These are phyloP conservation scores for Ogataea pini DNA, from an alignment of 805 yeast species.

Conservation along the genomic window DNA sequence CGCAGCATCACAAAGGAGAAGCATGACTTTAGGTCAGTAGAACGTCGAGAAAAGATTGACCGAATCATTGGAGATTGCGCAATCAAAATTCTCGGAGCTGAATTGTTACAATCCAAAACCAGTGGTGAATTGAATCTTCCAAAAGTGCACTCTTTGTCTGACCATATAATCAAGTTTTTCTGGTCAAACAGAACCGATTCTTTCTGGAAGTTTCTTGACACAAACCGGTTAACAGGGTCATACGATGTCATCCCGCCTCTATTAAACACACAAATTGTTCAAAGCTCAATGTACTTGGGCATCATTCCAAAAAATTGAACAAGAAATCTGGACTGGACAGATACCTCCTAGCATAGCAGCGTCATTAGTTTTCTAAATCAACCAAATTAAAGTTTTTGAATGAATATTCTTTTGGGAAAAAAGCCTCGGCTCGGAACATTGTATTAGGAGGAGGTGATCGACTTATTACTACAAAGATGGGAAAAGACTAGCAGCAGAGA, in stretches of 20 bases:
- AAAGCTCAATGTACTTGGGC: constrained; percentile 24
- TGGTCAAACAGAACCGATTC: constrained; percentile 29
- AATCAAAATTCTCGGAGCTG: constrained; percentile 14
- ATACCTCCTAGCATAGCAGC: background rate
- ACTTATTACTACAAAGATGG: constrained; percentile 6
- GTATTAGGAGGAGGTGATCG: constrained; percentile 7
- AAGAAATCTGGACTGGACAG: background rate
- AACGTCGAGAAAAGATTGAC: constrained; percentile 20
- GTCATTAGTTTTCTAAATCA: background rate
- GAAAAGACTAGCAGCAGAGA: background rate
- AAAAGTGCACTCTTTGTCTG: constrained; percentile 31
- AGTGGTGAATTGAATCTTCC: constrained; percentile 16
- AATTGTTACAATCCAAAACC: constrained; percentile 8
- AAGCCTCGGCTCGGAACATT: background rate
- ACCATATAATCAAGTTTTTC: constrained; percentile 33
- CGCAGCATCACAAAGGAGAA: constrained; percentile 7
- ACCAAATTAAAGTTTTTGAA: background rate
- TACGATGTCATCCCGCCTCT: constrained; percentile 14
- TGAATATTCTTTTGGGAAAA: background rate
- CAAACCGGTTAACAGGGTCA: constrained; percentile 3
- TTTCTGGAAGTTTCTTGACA: constrained; percentile 27
- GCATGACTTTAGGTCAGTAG: background rate
- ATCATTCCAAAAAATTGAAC: constrained; percentile 18
- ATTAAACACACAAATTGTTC: constrained; percentile 21
- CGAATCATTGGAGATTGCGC: constrained; percentile 27